phyloP scores from a whole-genome alignment of 352 stramenopile genomes.

The Chloridella minuta region DNA sequence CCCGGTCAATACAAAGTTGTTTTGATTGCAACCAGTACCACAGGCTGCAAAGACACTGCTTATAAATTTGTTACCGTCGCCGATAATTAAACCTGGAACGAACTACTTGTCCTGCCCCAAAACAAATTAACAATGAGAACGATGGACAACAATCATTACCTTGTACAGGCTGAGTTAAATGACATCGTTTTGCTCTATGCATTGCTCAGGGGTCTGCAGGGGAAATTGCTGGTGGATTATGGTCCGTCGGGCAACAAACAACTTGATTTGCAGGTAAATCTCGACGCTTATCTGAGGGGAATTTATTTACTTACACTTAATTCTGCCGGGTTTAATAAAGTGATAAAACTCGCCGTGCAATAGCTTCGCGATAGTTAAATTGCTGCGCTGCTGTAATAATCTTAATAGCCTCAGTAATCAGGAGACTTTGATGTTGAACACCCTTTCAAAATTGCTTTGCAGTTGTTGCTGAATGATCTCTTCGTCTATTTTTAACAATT shows the following conservation, averaged over 20 bases:
- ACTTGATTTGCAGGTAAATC: neutral
- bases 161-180: neutral
- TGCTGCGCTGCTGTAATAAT: too few species aligned
- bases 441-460: too few species aligned
- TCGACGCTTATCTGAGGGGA: neutral
- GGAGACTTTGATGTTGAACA: too few species aligned
- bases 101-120: neutral
- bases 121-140: neutral
- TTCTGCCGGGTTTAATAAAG: neutral
- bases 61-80: neutral
- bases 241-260: neutral
- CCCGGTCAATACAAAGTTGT: neutral
- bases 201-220: neutral
- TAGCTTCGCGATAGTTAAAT: too few species aligned
- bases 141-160: neutral
- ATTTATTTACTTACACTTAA: neutral
- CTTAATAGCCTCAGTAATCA: too few species aligned
- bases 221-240: neutral
- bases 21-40: neutral
- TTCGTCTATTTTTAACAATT: too few species aligned
- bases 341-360: neutral
- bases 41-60: neutral
- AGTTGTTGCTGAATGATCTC: too few species aligned
- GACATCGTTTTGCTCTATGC: neutral
- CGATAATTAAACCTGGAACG: neutral